phyloP scores from a whole-genome alignment of 164 flowering plant genomes.

The Piper betle region DNA sequence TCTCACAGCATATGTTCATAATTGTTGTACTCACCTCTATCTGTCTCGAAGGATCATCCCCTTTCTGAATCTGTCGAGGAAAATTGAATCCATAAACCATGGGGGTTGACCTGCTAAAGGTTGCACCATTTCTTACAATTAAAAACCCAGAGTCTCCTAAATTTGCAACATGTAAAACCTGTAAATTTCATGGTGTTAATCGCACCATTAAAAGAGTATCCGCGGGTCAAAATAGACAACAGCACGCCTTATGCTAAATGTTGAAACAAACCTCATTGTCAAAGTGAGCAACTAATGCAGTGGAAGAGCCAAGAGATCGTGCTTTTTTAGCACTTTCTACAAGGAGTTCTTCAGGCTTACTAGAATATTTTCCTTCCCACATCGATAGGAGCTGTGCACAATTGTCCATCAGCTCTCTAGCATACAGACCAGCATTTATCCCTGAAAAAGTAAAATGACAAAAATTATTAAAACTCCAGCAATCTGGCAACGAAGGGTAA shows the following conservation, averaged over 20 bases:
- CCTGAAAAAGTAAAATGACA: slow-evolving; percentile 26
- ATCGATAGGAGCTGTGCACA: slow-evolving; percentile 41
- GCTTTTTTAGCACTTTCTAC: slow-evolving; percentile 37
- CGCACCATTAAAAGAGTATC: background rate
- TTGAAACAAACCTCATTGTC: slow-evolving; percentile 50
- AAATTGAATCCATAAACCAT: slow-evolving; percentile 60
- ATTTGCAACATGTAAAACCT: slow-evolving; percentile 68
- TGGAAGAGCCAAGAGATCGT: slow-evolving; percentile 50
- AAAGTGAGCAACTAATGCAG: slow-evolving; percentile 63
- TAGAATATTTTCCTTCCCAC: slow-evolving; percentile 9
- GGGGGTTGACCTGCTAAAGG: slow-evolving; percentile 43
- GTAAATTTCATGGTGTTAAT: slow-evolving; percentile 1
- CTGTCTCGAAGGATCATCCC: slow-evolving; percentile 39
- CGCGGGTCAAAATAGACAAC: background rate
- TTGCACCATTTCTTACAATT: slow-evolving; percentile 51
- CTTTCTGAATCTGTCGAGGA: slow-evolving; percentile 43
- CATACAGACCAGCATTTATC: slow-evolving; percentile 45
- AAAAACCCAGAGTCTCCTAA: slow-evolving; percentile 75
- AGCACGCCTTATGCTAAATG: background rate
- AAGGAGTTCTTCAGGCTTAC: slow-evolving; percentile 36
- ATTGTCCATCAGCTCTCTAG: slow-evolving; percentile 49
- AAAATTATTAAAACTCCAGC: background rate
- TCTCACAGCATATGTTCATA: background rate
- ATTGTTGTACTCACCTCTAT: slow-evolving; percentile 33
- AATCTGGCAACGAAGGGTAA: background rate